Evolutionary conservation across 768 basidiomycete genomes (phyloP), one percentile per base, ranked within the genome.

Genomic region (Sistotremastrum niveocremeum): DNA sequence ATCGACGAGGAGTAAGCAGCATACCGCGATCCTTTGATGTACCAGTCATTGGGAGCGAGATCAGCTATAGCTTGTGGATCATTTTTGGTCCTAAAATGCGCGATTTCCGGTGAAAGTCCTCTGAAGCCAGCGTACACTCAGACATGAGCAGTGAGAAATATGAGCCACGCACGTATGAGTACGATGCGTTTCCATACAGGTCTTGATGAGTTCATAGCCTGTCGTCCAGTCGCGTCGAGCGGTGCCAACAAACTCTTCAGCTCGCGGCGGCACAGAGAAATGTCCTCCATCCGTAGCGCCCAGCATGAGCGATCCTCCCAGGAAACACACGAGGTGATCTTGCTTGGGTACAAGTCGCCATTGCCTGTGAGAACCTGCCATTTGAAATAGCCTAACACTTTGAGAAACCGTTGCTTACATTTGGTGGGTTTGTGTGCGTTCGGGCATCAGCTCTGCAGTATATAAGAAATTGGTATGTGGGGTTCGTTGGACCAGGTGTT

Each of bases 321-420:
- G 67, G 76, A 95, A 98, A 64, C 93, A 97, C 3, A 86, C 90
- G 34, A 98, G 76, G 59, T 95, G 93, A 58, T 98, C 93, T 66
- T 97, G 93, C 59, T 95, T 94, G 7, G 85, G 85, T 7, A 71
- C 70, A 30, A 85, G 65, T 11, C 74, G 72, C 88, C 87, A 91
- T 34, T 67, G 64, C 29, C 85, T 86, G 52, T 31, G 10, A 44
- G 36, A 4, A 35, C 41, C 32, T 33, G 11, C 8, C n/a, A 12
- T 48, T 20, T 7, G 29, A 42, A 11, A 43, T 29, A 32, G 7
- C 34, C 39, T 36, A 34, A 44, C 34, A 44, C 5, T 36, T 10
- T 36, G 8, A 34, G 29, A 33, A 45, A n/a, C 31, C 31, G 38
- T 35, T n/a, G 57, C 69, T 41, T 52, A 73, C 70, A 62, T 42